Evolutionary conservation across 2,329 filamentous ascomycete species (phyloP), one percentile per base, ranked within the genome.

Genomic region (Emmonsiellopsis sp.): DNA sequence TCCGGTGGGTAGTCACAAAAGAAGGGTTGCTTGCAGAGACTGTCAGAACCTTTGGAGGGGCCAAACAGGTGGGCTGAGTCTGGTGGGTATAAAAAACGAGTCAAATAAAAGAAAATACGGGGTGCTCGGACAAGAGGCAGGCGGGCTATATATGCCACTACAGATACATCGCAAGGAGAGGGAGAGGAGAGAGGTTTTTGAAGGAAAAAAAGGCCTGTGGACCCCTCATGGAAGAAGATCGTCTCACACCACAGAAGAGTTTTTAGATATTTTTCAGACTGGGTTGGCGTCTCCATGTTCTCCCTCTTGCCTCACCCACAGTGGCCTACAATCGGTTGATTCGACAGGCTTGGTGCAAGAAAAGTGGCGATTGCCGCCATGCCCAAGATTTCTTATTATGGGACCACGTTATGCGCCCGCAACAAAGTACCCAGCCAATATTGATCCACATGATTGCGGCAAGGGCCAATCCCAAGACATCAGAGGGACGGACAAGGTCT

Each of bases 371-470:
- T 51, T 51, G 40, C 49, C 49, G 49, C 49, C 38, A 38, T 4
- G 10, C 42, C 37, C 26, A 30, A 26, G 15, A 37, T 16, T 38
- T 37, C 31, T 51, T n/a, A 35, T 30, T 37, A 32, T 34, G 41
- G 50, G 11, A 35, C 40, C 50, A 52, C 50, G 41, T 45, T 45
- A 30, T 52, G 40, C 40, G 41, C 32, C 50, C 7, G 40, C 15
- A 15, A 38, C 26, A 30, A 30, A 52, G 34, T 30, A 6, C n/a
- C 15, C 46, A 13, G 15, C 46, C n/a, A 9, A 2, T 38, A 37
- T 48, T 30, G 15, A 32, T 26, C 46, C 46, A 48, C 46, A 48
- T 48, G 46, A 48, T 16, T 48, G 46, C 20, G 20, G 20, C 20
- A 26, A 26, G 20, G 20, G 5, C 20, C 20, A 26, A 26, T 26